phyloP scores from a whole-genome alignment of 352 stramenopile genomes.

The Halophytophthora polymorphica region DNA sequence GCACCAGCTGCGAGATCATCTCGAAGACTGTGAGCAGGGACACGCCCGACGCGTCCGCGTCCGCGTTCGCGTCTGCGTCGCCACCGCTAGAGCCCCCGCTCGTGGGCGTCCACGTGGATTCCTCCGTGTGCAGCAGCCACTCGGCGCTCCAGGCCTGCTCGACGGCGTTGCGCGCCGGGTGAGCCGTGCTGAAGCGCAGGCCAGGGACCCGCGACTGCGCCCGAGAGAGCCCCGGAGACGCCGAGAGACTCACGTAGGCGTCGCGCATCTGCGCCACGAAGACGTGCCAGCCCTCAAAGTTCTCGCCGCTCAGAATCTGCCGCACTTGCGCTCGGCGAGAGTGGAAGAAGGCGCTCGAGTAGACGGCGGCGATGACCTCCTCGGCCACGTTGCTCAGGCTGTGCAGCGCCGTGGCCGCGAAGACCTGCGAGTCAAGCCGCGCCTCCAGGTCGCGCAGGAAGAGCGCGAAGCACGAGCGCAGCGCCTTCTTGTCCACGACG shows the following conservation, averaged over 20 bases:
- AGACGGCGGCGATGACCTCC: constrained; percentile 62
- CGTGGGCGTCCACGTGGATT: constrained; percentile 33
- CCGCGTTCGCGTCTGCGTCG: constrained; percentile 3
- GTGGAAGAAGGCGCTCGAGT: constrained; percentile 48
- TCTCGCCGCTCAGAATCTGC: constrained; percentile 45
- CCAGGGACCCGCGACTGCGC: neutral
- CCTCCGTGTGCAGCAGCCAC: constrained; percentile 52
- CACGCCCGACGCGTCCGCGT: constrained; percentile 10
- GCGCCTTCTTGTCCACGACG: constrained; percentile 36
- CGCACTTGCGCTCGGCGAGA: constrained; percentile 41
- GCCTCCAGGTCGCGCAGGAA: constrained; percentile 44
- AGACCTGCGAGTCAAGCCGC: constrained; percentile 44
- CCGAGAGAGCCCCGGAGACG: neutral
- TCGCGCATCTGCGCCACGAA: constrained; percentile 72
- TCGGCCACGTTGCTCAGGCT: constrained; percentile 50
- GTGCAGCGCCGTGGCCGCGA: constrained; percentile 31
- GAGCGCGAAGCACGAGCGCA: constrained; percentile 45
- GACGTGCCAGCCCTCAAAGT: constrained; percentile 46
- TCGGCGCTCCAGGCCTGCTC: constrained; percentile 48
- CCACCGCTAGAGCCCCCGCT: neutral
- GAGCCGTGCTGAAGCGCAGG: constrained; percentile 3
- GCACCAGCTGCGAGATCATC: constrained; percentile 44
- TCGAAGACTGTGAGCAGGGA: constrained; percentile 47
- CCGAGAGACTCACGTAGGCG: constrained; percentile 36
- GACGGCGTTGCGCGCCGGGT: constrained; percentile 23